Evolutionary conservation across 257 asterid genomes (phyloP).

Genomic region (Solanum corneliomulleri): DNA sequence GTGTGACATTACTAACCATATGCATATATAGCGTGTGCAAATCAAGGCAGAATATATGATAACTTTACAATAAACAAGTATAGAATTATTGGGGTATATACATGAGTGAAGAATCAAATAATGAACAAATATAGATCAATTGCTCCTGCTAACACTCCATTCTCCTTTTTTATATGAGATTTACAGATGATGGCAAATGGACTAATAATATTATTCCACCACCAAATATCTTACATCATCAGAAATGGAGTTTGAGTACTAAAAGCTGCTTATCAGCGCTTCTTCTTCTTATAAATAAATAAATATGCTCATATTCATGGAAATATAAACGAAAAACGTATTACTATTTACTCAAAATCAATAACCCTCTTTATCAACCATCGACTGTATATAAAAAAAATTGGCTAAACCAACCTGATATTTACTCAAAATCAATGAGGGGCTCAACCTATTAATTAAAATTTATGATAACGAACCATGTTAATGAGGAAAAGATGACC

Average conservation of each 20-base stretch:
- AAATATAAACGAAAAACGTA: too few species aligned
- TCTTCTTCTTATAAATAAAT: too few species aligned
- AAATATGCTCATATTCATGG: too few species aligned
- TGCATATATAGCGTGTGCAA: not conserved
- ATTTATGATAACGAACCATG: not conserved
- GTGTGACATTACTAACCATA: not conserved
- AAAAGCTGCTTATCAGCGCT: too few species aligned
- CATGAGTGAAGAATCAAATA: not conserved
- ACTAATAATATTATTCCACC: too few species aligned
- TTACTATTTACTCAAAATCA: too few species aligned
- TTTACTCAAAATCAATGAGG: not conserved
- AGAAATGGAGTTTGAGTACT: too few species aligned
- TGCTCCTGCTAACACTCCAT: constrained; percentile 81
- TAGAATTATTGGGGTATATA: not conserved
- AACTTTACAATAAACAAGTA: not conserved
- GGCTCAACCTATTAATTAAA: not conserved
- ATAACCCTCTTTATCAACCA: too few species aligned
- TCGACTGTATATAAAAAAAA: too few species aligned
- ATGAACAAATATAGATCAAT: constrained; percentile 62
- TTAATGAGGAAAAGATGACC: too few species aligned
- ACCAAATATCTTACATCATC: too few species aligned
- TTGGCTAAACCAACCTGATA: not conserved
- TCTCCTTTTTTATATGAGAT: constrained; percentile 44
- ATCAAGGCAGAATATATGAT: not conserved
- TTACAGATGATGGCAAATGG: too few species aligned